Base-by-base conservation (phyloP, 176 grass and related monocot genomes). In the Bolboschoenus planiculmis region DNA sequence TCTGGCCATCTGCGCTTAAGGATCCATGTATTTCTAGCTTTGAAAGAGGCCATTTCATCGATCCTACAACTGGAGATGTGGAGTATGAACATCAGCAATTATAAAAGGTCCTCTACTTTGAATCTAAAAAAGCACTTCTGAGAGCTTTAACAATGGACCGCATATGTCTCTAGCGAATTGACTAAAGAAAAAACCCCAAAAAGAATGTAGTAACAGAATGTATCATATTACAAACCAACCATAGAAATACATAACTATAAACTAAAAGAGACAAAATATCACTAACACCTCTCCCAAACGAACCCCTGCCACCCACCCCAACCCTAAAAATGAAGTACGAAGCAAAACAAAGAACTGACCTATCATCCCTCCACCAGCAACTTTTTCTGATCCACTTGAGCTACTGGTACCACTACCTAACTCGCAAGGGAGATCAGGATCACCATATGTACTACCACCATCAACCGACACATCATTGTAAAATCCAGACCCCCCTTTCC, bases 1-100 rank as follows among this genome's bases (percentile, higher is more conserved):
- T 93, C 85, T 98, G 86, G 70, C 96, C 96, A 60, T 98, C 83
- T 77, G 91, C 90, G 50, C 47, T 88, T 79, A 98, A 59, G 10
- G 86, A 93, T 10, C 96, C 96, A 90, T 85, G 81, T 75, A 93
- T 87, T 86, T 86, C 63, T 63, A 98, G 85, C 62, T 57, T 87
- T 78, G 84, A 92, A 87, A 98, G 96, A 8, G 96, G 96, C 96
- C 96, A 98, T 71, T 98, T 98, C 85, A 91, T 91, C 34, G 96
- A 98, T 51, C 96, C 96, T 89, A 98, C 84, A 4, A 98, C 96
- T 98, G 87, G 47, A 78, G 75, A 57, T 68, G 26, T 23, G 9
- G 42, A 46, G 40, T 55, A 76, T 50, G 24, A 13, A 51, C 5
- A 76, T 48, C 21, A 53, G 72, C 21, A 77, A 13, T 37, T 31